Base-by-base conservation (phyloP, 2,329 filamentous ascomycete genomes). In the Colletotrichum filicis region DNA sequence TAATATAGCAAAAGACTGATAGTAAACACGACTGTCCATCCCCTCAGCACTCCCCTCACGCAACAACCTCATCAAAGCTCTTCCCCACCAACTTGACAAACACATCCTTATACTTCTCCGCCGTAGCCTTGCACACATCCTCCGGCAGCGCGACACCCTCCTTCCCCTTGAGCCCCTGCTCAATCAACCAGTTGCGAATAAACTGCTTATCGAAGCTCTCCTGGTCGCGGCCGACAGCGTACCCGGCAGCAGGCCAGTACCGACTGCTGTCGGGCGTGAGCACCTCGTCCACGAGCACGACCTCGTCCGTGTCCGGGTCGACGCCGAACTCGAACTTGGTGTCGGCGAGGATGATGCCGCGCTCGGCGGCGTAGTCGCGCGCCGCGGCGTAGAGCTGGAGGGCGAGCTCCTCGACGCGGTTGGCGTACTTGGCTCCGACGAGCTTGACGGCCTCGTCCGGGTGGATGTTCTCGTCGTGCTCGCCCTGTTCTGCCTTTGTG, bases 141-240 rank as follows among this genome's bases (percentile, higher is more conserved):
- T 91, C 88, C 0, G 93, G 92, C 86, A 98, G 92, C 66, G 83
- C 84, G 19, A 97, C 92, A 1, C 90, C 92, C 30, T 92, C 87
- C 83, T 93, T 93, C 1, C 92, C 93, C 85, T 95, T 95, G 70
- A 97, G 82, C 0, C 93, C 93, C 71, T 93, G 87, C 60, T 81
- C 83, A 2, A 91, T 92, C 78, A 98, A 82, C 94, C 95, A 98
- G 83, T 98, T 92, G 46, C 95, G 87, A 76, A 98, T 82, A 78
- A 89, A 92, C 84, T 95, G 93, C 87, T 98, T 98, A 81, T 98
- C 95, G 77, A 96, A 97, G 83, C 94, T 97, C 67, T 92, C 89
- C 85, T 97, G 95, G 69, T 93, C 88, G 74, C 87, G 87, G 2
- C 95, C 95, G 22, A 93, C 83, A 79, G 91, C 88, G 80, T 96